A percentile compares a stretch with the other conserved stretches of the same genome.
Evolutionary conservation across 176 grass and related monocot genomes (phyloP).

Genomic region (Eleusine indica): DNA sequence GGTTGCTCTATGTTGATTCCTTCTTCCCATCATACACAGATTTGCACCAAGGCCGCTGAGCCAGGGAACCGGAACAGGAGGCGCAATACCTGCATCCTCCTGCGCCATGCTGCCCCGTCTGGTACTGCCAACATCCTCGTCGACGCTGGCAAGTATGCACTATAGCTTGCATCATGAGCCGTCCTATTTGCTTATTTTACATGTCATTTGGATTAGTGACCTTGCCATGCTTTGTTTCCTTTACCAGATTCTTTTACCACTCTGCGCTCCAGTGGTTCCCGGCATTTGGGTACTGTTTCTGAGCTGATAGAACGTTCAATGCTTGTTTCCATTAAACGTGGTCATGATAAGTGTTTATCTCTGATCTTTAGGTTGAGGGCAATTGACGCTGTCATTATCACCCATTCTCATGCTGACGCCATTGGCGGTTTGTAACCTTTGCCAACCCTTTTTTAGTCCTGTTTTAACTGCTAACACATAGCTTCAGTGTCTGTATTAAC

Average conservation of each 20-base stretch:
- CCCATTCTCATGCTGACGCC: slow-evolving; percentile 96
- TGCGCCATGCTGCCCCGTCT: slow-evolving; percentile 59
- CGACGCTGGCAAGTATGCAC: slow-evolving; percentile 85
- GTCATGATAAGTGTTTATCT: background rate
- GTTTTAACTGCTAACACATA: background rate
- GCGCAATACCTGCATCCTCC: slow-evolving; percentile 79
- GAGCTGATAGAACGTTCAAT: background rate
- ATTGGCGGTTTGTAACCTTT: slow-evolving; percentile 76
- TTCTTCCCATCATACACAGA: slow-evolving; percentile 46
- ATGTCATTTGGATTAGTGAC: background rate
- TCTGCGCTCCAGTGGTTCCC: slow-evolving; percentile 84
- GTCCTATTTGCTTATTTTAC: background rate
- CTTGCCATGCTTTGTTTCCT: slow-evolving; percentile 11
- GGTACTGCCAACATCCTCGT: slow-evolving; percentile 75
- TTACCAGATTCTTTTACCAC: slow-evolving; percentile 93
- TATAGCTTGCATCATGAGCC: background rate
- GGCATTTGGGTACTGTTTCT: slow-evolving; percentile 55
- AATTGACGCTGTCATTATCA: slow-evolving; percentile 82
- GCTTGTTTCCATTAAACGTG: slow-evolving; percentile 21
- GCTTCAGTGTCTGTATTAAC: slow-evolving; percentile 11
- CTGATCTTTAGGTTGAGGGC: slow-evolving; percentile 66
- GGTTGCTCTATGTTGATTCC: slow-evolving; percentile 15
- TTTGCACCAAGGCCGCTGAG: slow-evolving; percentile 68
- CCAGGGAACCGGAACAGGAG: slow-evolving; percentile 77
- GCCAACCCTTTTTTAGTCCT: background rate